Evolutionary conservation across 495 filamentous ascomycete genomes (phyloP).

Genomic region (Neurospora hispaniola): DNA sequence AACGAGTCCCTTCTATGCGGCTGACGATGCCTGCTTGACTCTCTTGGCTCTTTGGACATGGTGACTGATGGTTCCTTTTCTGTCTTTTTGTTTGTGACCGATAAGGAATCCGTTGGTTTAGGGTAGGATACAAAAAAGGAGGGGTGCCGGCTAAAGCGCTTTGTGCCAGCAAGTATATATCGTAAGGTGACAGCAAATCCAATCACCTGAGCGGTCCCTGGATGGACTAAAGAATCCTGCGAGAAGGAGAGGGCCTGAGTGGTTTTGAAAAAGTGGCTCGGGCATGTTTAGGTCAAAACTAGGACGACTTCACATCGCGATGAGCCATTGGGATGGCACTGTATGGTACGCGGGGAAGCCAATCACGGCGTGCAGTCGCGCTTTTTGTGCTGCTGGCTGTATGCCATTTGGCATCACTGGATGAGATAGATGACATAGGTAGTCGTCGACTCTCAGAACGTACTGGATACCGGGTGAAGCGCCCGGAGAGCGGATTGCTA

Average conservation of each 20-base stretch:
- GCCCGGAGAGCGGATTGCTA: not conserved
- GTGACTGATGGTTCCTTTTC: not conserved
- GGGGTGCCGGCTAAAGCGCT: not conserved
- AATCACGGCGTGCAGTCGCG: constrained; percentile 10
- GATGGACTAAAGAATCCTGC: not conserved
- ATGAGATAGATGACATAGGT: constrained; percentile 7
- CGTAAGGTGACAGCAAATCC: not conserved
- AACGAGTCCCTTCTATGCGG: constrained; percentile 23
- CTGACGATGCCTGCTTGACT: constrained; percentile 16
- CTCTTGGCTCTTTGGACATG: constrained; percentile 22
- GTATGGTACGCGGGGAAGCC: no score
- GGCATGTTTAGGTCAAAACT: constrained; percentile 24
- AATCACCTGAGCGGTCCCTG: not conserved
- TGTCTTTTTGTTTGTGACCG: not conserved
- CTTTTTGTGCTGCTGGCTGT: constrained; percentile 2
- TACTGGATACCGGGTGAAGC: not conserved
- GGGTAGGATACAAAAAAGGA: not conserved
- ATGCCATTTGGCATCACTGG: constrained; percentile 27
- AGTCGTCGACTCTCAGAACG: not conserved
- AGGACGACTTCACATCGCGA: constrained; percentile 1
- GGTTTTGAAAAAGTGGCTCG: constrained; percentile 13
- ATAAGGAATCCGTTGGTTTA: not conserved
- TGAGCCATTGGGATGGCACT: no score
- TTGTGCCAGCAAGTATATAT: not conserved
- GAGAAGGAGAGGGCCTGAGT: not conserved